phyloP scores from a whole-genome alignment of 805 yeast species.

The Myxozyma lipomycoides region DNA sequence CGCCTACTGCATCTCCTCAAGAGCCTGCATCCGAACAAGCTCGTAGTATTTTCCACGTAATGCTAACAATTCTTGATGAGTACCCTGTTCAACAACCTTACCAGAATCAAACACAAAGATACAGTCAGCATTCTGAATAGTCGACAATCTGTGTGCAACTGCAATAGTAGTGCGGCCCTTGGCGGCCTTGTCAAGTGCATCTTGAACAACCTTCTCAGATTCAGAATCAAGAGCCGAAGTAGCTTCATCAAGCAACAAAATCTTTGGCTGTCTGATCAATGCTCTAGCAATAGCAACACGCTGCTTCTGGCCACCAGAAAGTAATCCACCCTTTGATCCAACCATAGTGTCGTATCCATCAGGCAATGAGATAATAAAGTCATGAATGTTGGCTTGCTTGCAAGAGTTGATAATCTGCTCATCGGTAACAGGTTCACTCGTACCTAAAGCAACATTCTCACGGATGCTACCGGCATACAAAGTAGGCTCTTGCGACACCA shows the following conservation, averaged over 20 bases:
- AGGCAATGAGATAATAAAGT: constrained; percentile 51
- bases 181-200: constrained; percentile 57
- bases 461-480: constrained; percentile 75
- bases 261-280: constrained; percentile 53
- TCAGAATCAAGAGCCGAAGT: constrained; percentile 52
- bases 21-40: constrained; percentile 41
- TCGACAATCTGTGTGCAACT: constrained; percentile 69
- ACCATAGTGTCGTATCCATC: constrained; percentile 49
- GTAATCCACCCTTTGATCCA: constrained; percentile 47
- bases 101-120: constrained; percentile 56
- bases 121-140: constrained; percentile 51
- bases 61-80: constrained; percentile 43
- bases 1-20: constrained; percentile 47
- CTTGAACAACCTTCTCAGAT: constrained; percentile 65
- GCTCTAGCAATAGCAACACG: constrained; percentile 63
- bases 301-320: constrained; percentile 66
- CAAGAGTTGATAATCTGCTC: constrained; percentile 44
- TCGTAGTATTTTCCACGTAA: constrained; percentile 40
- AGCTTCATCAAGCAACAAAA: constrained; percentile 56
- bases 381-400: constrained; percentile 50
- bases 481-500: constrained; percentile 57
- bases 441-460: constrained; percentile 59
- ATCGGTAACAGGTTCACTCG: constrained; percentile 36
- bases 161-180: constrained; percentile 63
- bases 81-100: constrained; percentile 50